Percentiles rank a stretch among this genome's conserved stretches.
phyloP scores from a whole-genome alignment of 2,329 filamentous ascomycete species.

The Monosporascus sp. region DNA sequence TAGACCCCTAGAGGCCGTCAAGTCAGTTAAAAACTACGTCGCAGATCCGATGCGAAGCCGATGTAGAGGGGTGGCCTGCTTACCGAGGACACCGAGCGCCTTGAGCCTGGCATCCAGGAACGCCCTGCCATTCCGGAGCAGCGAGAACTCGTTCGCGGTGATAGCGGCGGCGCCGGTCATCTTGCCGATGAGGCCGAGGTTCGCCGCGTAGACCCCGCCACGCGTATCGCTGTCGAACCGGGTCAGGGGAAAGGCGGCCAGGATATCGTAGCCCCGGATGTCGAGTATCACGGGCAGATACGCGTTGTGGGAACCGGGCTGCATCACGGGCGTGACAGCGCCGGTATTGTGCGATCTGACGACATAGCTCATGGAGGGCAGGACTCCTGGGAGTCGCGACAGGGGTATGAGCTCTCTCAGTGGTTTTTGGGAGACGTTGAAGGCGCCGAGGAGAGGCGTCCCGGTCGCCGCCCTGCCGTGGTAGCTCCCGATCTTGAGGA shows the following conservation, averaged over 20 bases:
- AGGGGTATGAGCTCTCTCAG: conserved; percentile 68
- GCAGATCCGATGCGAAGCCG: too few relatives aligned
- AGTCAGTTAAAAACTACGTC: too few relatives aligned
- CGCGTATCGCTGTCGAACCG: conserved; percentile 44
- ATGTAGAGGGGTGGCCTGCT: conserved; percentile 14
- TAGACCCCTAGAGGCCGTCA: conserved; percentile 57
- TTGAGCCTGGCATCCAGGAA: conserved; percentile 68
- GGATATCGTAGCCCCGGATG: conserved; percentile 70
- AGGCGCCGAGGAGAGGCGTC: conserved; percentile 73
- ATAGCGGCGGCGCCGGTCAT: conserved; percentile 87
- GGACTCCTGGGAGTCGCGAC: conserved; percentile 66
- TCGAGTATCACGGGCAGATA: conserved; percentile 61
- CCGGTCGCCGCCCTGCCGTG: conserved; percentile 63
- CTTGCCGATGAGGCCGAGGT: conserved; percentile 76
- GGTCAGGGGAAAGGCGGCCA: conserved; percentile 67
- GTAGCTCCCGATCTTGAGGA: conserved; percentile 77
- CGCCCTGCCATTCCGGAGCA: conserved; percentile 53
- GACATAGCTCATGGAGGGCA: conserved; percentile 57
- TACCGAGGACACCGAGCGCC: conserved; percentile 70
- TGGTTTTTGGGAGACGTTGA: conserved; percentile 66
- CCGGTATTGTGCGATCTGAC: conserved; percentile 69
- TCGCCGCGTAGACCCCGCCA: conserved; percentile 52
- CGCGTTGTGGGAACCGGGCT: conserved; percentile 36
- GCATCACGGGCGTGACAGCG: conserved; percentile 50
- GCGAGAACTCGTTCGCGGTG: conserved; percentile 53